Evolutionary conservation across 805 yeast species (phyloP).

Genomic region (Saccharomycopsis fodiens): DNA sequence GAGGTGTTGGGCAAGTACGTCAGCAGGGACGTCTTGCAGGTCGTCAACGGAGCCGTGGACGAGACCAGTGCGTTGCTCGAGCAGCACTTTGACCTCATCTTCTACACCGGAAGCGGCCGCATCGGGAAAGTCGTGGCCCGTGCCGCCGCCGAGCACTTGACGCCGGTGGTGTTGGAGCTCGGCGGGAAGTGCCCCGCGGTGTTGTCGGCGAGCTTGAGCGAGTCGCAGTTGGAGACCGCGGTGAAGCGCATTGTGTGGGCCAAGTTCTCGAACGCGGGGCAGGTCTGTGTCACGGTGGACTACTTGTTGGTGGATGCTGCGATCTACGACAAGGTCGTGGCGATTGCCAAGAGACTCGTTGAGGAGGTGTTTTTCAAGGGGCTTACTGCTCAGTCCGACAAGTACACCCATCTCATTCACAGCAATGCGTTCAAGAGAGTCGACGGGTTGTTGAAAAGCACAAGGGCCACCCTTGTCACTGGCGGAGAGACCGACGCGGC

Average conservation of each 20-base stretch:
- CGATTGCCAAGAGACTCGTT: constrained; percentile 33
- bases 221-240: constrained; percentile 25
- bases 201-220: constrained; percentile 34
- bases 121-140: constrained; percentile 74
- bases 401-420: constrained; percentile 57
- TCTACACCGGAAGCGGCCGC: constrained; percentile 73
- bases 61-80: constrained; percentile 51
- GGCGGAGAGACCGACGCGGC: constrained; percentile 35
- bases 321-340: constrained; percentile 45
- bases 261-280: constrained; percentile 75
- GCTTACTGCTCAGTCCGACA: constrained; percentile 24
- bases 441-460: constrained; percentile 32
- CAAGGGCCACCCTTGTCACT: constrained; percentile 47
- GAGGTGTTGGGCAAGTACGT: constrained; percentile 44
- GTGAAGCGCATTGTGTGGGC: constrained; percentile 73
- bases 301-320: constrained; percentile 62
- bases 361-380: constrained; percentile 39
- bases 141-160: constrained; percentile 78
- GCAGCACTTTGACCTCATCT: constrained; percentile 69
- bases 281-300: constrained; percentile 87
- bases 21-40: constrained; percentile 48
- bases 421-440: constrained; percentile 45
- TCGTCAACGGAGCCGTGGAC: constrained; percentile 44
- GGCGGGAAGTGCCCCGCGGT: constrained; percentile 92
- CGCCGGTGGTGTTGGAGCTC: constrained; percentile 75